Base-by-base conservation (phyloP, 345 rosid species). In the Melaleuca alternifolia region DNA sequence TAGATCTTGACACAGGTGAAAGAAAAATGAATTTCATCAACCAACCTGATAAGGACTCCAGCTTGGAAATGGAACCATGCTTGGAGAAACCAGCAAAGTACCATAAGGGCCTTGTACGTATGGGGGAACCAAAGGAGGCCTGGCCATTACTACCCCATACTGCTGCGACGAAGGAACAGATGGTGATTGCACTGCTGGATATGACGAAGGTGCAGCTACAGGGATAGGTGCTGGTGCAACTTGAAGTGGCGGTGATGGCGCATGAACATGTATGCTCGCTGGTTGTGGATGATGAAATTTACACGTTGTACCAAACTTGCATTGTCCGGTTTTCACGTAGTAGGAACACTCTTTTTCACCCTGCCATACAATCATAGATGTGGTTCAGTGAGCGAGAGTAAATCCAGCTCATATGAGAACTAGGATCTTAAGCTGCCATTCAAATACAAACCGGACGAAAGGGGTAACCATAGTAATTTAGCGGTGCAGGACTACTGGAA, bases 311-410 rank as follows among this genome's bases (percentile, higher is more conserved):
- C 96, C 98, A 86, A 96, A 98, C 87, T 97, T 97, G 90, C 99
- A 97, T 50, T 93, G 96, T 87, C 98, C 96, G 1, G 97, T 98
- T 91, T 95, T 95, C 91, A 94, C 86, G 90, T 94, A 98, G 86
- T 95, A 96, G 57, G 96, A 91, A 88, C 99, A 98, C 86, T 95
- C 98, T 88, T 92, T 96, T 85, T 94, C 98, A 61, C 98, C 98
- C 99, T 97, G 96, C 91, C 84, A 88, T 50, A 24, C 33, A 21
- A 51, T 46, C 24, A 23, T 20, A 23, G 83, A 51, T 85, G 54
- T 12, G 0, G 18, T 51, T 18, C 77, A 11, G 86, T 28, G 54
- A 85, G 52, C 65, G 48, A 50, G 75, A 24, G 26, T 48, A 33
- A 59, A 48, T 44, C 53, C 86, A 85, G 76, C 57, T 50, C 7